Evolutionary conservation across 2,329 filamentous ascomycete species (phyloP).

Genomic region (Paramyrothecium sp.): DNA sequence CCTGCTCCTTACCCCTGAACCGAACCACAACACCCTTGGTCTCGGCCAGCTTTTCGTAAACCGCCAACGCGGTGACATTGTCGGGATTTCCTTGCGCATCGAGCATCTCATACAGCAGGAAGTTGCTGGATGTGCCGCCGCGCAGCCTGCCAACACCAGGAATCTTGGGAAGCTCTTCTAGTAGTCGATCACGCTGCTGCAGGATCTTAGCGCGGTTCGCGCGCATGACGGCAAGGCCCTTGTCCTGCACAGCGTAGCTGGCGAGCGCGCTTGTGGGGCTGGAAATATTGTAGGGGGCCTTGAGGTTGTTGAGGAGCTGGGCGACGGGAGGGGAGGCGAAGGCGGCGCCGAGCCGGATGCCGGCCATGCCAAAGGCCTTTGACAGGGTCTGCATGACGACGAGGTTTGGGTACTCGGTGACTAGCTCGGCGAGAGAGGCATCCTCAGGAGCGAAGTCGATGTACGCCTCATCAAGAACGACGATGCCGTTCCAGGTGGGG

Average conservation of each 20-base stretch:
- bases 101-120: conserved; percentile 86
- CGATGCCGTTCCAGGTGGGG: conserved; percentile 90
- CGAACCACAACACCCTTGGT: conserved; percentile 86
- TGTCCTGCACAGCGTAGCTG: conserved; percentile 63
- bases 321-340: conserved; percentile 78
- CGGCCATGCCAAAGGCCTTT: conserved; percentile 94
- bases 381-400: conserved; percentile 99
- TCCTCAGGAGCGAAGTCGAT: conserved; percentile 81
- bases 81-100: conserved; percentile 71
- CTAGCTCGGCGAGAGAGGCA: conserved; percentile 86
- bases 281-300: conserved; percentile 94
- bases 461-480: conserved; percentile 94
- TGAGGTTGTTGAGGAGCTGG: conserved; percentile 80
- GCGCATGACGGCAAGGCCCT: conserved; percentile 72
- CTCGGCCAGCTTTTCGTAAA: conserved; percentile 85
- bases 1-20: conserved; percentile 89
- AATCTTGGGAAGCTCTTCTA: conserved; percentile 71
- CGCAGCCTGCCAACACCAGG: conserved; percentile 76
- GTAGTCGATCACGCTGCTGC: conserved; percentile 72
- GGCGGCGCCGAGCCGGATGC: conserved; percentile 84
- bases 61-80: conserved; percentile 72
- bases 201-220: conserved; percentile 68
- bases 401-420: conserved; percentile 88
- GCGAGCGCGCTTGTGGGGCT: conserved; percentile 84
- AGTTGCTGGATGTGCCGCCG: conserved; percentile 82